phyloP scores from a whole-genome alignment of 345 rosid species.

The Hibiscus syriacus region DNA sequence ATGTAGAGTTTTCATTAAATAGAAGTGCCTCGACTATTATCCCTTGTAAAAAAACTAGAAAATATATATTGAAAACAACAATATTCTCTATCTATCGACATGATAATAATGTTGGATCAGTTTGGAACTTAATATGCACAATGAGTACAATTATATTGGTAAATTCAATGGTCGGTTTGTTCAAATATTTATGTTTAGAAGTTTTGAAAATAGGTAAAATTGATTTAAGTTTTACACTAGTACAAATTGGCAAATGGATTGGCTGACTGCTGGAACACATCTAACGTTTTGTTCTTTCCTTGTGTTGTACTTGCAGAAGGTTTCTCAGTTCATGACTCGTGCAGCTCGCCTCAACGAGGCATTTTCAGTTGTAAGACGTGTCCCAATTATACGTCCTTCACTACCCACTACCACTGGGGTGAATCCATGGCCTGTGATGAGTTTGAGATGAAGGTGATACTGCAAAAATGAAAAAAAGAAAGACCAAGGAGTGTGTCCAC shows the following conservation, averaged over 20 bases:
- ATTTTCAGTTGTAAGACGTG: constrained; percentile 70
- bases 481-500: constrained; percentile 4
- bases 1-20: no score
- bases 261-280: background rate
- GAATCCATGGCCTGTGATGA: constrained; percentile 80
- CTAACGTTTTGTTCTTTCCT: background rate
- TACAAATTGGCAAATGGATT: background rate
- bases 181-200: no score
- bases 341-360: constrained; percentile 89
- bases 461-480: background rate
- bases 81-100: no score
- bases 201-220: background rate
- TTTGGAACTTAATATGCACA: no score
- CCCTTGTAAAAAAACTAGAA: no score
- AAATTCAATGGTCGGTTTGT: no score
- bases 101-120: no score
- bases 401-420: constrained; percentile 47
- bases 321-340: constrained; percentile 59
- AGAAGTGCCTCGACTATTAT: no score
- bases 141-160: no score
- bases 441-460: constrained; percentile 38
- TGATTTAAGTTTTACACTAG: background rate
- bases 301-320: constrained; percentile 44
- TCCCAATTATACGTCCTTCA: constrained; percentile 67
- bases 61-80: no score